Base-by-base conservation (phyloP, 2,329 filamentous ascomycete species). In the Arthrobotrys conoides region DNA sequence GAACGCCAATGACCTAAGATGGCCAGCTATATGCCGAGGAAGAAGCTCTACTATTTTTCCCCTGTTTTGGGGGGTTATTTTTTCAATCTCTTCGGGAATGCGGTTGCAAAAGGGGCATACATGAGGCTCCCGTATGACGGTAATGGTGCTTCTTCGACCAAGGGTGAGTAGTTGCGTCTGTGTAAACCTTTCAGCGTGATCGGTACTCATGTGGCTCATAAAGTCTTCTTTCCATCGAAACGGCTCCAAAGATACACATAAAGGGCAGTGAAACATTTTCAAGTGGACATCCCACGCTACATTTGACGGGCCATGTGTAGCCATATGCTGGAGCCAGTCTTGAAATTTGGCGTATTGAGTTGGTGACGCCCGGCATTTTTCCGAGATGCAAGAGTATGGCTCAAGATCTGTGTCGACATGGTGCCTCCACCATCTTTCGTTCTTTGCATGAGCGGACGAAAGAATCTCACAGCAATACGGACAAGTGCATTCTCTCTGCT, bases 401-500 rank as follows among this genome's bases (percentile, higher is more conserved):
- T 70, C 67, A 5, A 70, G 36, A 41, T 70, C 67, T 24, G 22
- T 16, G 24, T 70, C 44, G n/a, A 70, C 53, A 27, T 70, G 67
- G 5, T 22, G 38, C n/a, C n/a, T 48, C 67, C 67, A 70, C 67
- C 51, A 70, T 27, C 16, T 20, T 6, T 51, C 38, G 20, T 70
- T 14, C 14, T 10, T 44, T 12, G 46, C 10, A 10, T 20, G 27
- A n/a, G 2, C 14, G 1, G 38, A 30, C 5, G 8, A 18, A 14
- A 70, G 36, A n/a, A 70, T 27, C 18, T 70, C 67, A 20, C 67
- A 70, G 20, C 67, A 70, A 18, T 70, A 70, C 12, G 67, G 67
- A n/a, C 67, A 70, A 12, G 27, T 63, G 18, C 48, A 61, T 51
- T 63, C 67, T 24, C 10, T 49, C 14, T 63, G 38, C 12, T 22